These are phyloP conservation scores for Auricularia auricula-judae DNA, from an alignment of 768 basidiomycete species.

Conservation along the genomic window DNA sequence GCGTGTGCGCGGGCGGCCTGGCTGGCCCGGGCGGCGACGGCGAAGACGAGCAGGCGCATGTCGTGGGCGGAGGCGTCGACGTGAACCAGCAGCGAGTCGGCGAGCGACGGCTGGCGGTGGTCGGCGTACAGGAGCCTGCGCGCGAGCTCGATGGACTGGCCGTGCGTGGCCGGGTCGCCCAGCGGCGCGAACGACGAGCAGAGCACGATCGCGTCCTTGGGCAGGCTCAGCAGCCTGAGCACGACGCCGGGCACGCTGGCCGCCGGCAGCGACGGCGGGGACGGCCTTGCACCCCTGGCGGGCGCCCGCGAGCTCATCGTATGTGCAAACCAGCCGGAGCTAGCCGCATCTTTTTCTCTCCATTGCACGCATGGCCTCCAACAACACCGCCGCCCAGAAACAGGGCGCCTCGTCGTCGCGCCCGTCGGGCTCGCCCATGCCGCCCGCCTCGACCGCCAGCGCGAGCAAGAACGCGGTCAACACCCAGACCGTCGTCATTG, in stretches of 20 bases:
- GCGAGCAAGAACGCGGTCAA: not conserved
- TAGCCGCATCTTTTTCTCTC: not conserved
- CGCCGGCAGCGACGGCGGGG: not conserved
- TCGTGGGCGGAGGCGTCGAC: not conserved
- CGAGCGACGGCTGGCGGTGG: not conserved
- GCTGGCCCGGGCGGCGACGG: not conserved
- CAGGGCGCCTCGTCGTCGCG: not conserved
- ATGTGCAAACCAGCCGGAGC: not conserved
- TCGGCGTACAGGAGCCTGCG: not conserved
- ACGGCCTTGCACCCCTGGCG: no score
- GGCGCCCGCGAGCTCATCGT: no score
- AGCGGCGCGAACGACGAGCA: not conserved
- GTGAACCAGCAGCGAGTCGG: not conserved
- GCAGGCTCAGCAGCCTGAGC: not conserved
- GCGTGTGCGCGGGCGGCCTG: not conserved
- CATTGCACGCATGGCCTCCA: not conserved
- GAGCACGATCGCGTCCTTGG: not conserved
- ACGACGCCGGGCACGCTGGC: not conserved
- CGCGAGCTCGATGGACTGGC: not conserved
- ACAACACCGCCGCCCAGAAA: not conserved
- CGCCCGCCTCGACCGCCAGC: not conserved
- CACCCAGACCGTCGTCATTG: constrained; percentile 36
- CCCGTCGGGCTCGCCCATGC: not conserved
- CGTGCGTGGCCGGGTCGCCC: not conserved
- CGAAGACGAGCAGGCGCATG: not conserved